Conservation (phyloP, 768 basidiomycete genomes). For the Antrodiella citrinella region DNA sequence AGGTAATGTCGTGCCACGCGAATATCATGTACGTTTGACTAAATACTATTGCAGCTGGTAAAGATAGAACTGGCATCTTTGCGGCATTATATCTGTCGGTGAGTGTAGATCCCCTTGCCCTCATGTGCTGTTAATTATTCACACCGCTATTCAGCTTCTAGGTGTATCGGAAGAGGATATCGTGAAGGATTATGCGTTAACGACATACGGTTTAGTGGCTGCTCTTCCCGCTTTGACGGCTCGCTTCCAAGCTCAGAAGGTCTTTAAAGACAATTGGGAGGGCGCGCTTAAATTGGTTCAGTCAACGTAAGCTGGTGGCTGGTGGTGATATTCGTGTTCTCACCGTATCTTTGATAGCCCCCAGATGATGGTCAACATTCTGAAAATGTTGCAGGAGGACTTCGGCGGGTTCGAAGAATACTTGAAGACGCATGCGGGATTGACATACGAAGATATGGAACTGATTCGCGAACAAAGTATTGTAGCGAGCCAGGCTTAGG, state of each 20-base stretch:
- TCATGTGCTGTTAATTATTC: not conserved
- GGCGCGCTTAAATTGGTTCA: slow-evolving; percentile 80
- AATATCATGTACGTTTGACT: not conserved
- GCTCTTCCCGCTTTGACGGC: slow-evolving; percentile 61
- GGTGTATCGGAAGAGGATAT: slow-evolving; percentile 60
- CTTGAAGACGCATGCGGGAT: slow-evolving; percentile 41
- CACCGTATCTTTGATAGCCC: slow-evolving; percentile 38
- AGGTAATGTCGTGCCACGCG: slow-evolving; percentile 21
- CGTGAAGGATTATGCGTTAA: slow-evolving; percentile 70
- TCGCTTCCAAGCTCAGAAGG: slow-evolving; percentile 58
- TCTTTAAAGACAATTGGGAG: slow-evolving; percentile 64
- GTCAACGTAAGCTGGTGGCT: slow-evolving; percentile 57
- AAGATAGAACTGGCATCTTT: slow-evolving; percentile 73
- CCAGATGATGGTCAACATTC: slow-evolving; percentile 71
- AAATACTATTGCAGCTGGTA: slow-evolving; percentile 45
- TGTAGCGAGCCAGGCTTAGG: too few relatives aligned
- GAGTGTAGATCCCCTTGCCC: not conserved
- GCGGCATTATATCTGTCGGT: slow-evolving; percentile 49
- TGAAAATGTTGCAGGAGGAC: slow-evolving; percentile 48
- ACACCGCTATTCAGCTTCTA: slow-evolving; percentile 50
- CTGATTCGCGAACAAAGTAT: slow-evolving; percentile 43
- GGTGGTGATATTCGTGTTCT: too few relatives aligned
- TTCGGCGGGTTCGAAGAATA: slow-evolving; percentile 68
- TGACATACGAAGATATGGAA: slow-evolving; percentile 58
- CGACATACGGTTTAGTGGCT: slow-evolving; percentile 73